Evolutionary conservation across 1,139 yeast species (phyloP).

Genomic region (Debaryomyces singareniensis): DNA sequence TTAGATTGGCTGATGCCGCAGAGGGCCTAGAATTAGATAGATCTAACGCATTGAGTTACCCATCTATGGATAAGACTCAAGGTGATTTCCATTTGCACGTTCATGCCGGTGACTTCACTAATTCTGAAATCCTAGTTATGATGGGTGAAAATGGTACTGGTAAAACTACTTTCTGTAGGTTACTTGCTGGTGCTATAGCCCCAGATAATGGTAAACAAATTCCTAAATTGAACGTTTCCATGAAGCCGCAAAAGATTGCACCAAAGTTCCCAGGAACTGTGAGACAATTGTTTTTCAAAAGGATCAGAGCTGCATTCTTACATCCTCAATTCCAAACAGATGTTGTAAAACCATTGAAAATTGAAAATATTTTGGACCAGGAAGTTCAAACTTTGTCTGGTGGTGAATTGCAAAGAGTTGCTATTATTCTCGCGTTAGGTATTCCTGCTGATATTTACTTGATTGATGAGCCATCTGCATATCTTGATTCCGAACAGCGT

Average conservation of each 20-base stretch:
- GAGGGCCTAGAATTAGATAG: conserved; percentile 75
- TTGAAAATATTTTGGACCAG: conserved; percentile 92
- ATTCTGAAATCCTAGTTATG: conserved; percentile 95
- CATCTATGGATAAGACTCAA: conserved; percentile 80
- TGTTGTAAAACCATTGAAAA: conserved; percentile 90
- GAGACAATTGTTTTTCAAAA: conserved; percentile 93
- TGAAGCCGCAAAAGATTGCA: conserved; percentile 98
- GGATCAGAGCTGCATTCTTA: conserved; percentile 88
- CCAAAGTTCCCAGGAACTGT: conserved; percentile 98
- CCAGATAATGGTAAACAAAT: conserved; percentile 77
- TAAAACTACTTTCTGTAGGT: conserved; percentile 92
- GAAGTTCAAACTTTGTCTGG: conserved; percentile 97
- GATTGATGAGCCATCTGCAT: conserved; percentile 98
- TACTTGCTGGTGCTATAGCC: conserved; percentile 85
- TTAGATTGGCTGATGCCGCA: conserved; percentile 88
- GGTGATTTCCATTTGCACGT: conserved; percentile 88
- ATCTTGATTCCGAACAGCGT: conserved; percentile 99
- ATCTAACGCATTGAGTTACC: conserved; percentile 71
- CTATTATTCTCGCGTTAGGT: conserved; percentile 92
- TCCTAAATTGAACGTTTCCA: conserved; percentile 85
- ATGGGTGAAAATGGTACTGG: conserved; percentile 99
- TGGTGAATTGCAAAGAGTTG: conserved; percentile 99
- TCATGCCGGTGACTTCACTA: conserved; percentile 85
- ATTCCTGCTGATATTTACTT: conserved; percentile 91
- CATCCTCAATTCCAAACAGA: conserved; percentile 98